Evolutionary conservation across 352 stramenopile species (phyloP), one percentile per base, ranked within the genome.

Genomic region (Thraustotheca clavata): DNA sequence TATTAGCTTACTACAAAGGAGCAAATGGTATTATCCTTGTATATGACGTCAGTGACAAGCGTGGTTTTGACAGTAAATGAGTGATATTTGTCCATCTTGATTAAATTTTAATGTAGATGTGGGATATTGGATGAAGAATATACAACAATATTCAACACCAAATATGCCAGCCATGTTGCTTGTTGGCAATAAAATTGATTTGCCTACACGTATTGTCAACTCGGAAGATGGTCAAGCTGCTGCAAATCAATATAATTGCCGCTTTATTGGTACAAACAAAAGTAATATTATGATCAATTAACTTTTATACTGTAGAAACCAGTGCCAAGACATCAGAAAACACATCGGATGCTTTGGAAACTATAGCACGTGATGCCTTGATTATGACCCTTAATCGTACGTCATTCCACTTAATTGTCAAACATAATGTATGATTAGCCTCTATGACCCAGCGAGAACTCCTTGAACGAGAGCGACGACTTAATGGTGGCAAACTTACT

Each of bases 51-150:
- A 92, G 78, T 61, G 89, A 97, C 70, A 77, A 85, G 55, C 84
- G 94, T 61, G 87, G 84, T 41, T 98, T 98, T 67, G 87, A 97
- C 72, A 96, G 84, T 94, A 79, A 67, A 80, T 86, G 43, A 20
- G 49, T 7, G 3, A 11, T 32, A 31, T 31, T 18, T 49, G 31
- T 7, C 9, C 35, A 4, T 14, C 12, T 24, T 49, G 18, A 4
- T 31, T 33, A 55, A 27, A 54, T 27, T 18, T 14, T 20, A 18
- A 4, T 60, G 39, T 47, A 94, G 84, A 97, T 49, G 89, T 98
- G 48, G 88, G 83, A 67, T 97, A 97, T 67, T 98, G 92, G 92
- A 96, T 97, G 87, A 94, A 97, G 66, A 97, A 97, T 67, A 97
- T 98, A 60, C 84, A 91, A 14, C 82, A 93, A 59, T 91, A 95